phyloP scores from a whole-genome alignment of 2,329 filamentous ascomycete genomes.

The Pleoardoris graminearum region DNA sequence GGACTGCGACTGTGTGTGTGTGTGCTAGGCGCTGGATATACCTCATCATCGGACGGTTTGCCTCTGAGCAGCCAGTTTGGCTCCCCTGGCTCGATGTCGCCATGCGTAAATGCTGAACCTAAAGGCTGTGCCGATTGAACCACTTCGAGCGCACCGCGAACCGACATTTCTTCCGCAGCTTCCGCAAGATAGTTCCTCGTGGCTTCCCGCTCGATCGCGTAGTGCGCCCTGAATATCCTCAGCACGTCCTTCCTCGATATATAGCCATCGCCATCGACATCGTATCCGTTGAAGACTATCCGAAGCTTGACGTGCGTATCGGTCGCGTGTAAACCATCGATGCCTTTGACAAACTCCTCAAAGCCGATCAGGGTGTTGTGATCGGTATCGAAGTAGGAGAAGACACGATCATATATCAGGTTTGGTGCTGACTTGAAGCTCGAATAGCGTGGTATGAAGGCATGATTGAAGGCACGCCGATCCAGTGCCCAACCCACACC shows the following conservation, averaged over 20 bases:
- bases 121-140: slow-evolving; percentile 52
- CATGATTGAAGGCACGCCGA: slow-evolving; percentile 87
- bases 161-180: slow-evolving; percentile 75
- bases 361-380: slow-evolving; percentile 88
- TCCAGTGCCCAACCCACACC: slow-evolving; percentile 83
- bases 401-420: slow-evolving; percentile 93
- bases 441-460: slow-evolving; percentile 84
- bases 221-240: slow-evolving; percentile 89
- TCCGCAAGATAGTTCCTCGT: slow-evolving; percentile 79
- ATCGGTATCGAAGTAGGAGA: slow-evolving; percentile 93
- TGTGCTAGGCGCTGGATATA: slow-evolving; percentile 31
- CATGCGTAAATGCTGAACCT: slow-evolving; percentile 50
- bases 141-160: slow-evolving; percentile 50
- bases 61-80: slow-evolving; percentile 22
- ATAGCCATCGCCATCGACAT: slow-evolving; percentile 85
- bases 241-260: slow-evolving; percentile 86
- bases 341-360: slow-evolving; percentile 82
- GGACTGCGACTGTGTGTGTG: too few relatives aligned
- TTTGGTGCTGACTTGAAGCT: slow-evolving; percentile 78
- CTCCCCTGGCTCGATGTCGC: slow-evolving; percentile 35
- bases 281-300: slow-evolving; percentile 83
- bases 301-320: slow-evolving; percentile 53
- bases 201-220: slow-evolving; percentile 85
- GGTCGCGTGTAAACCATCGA: slow-evolving; percentile 63
- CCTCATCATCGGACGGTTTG: slow-evolving; percentile 40